These are phyloP conservation scores for Camellia granthamiana DNA, from an alignment of 148 eudicot genomes.

Conservation along the genomic window DNA sequence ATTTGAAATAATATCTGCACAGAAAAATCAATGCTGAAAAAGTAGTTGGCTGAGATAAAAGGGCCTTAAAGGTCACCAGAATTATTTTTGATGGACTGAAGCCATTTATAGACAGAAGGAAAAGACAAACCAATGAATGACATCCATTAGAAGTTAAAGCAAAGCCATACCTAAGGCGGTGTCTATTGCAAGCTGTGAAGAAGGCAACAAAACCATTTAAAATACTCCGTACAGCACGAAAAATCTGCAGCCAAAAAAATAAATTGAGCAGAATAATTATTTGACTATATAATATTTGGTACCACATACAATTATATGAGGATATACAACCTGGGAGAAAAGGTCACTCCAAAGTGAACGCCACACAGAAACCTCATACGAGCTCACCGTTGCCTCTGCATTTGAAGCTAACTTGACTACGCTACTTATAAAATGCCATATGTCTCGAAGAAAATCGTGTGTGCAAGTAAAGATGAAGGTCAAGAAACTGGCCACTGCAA, in stretches of 20 bases:
- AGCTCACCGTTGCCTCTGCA: conserved; percentile 64
- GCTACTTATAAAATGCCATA: conserved; percentile 52
- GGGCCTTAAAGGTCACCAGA: background rate
- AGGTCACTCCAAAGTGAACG: conserved; percentile 91
- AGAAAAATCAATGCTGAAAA: background rate
- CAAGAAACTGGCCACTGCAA: conserved; percentile 46
- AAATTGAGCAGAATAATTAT: background rate
- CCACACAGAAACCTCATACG: conserved; percentile 76
- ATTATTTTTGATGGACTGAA: conserved; percentile 1
- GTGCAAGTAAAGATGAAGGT: conserved; percentile 32
- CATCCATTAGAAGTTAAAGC: background rate
- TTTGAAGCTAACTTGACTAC: conserved; percentile 53
- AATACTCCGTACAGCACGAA: conserved; percentile 82
- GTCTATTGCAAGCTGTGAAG: conserved; percentile 87
- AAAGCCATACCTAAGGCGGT: conserved; percentile 78
- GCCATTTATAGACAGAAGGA: background rate
- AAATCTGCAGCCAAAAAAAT: conserved; percentile 46
- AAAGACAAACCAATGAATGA: background rate
- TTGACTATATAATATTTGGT: background rate
- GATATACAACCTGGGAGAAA: conserved; percentile 62
- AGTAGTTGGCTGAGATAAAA: background rate
- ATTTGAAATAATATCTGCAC: background rate
- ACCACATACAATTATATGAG: background rate
- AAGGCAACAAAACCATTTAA: conserved; percentile 87
- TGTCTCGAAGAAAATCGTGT: conserved; percentile 47